Evolutionary conservation across 75 land plant species (phyloP).

Genomic region (Pinus taeda): DNA sequence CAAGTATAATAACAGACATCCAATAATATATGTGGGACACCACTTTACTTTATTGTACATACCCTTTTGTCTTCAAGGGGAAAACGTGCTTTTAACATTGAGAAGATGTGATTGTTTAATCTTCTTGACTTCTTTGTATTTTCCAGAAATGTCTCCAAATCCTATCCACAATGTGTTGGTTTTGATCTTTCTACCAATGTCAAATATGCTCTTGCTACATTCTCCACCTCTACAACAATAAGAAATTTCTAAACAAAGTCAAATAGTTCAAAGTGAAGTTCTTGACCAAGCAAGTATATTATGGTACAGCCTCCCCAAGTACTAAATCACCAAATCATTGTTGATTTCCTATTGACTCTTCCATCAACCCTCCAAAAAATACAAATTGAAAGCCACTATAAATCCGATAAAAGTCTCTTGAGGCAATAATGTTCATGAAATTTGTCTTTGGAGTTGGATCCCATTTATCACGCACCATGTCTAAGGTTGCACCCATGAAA

Average conservation of each 20-base stretch:
- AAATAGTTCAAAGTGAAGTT: too few species aligned
- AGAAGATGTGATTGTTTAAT: conserved; percentile 90
- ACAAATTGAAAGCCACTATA: conserved; percentile 97
- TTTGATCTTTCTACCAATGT: conserved; percentile 28
- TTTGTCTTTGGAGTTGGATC: conserved; percentile 88
- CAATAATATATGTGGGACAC: conserved; percentile 28
- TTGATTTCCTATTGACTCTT: too few species aligned
- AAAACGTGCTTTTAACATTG: conserved; percentile 83
- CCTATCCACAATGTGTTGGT: conserved; percentile 28
- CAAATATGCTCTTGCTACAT: conserved; percentile 20
- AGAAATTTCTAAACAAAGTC: too few species aligned
- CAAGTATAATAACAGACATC: too few species aligned
- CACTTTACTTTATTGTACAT: conserved; percentile 91
- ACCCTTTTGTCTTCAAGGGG: conserved; percentile 94
- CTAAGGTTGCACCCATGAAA: conserved; percentile 81
- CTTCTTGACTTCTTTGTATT: conserved; percentile 89
- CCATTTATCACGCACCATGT: conserved; percentile 76
- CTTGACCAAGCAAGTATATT: too few species aligned
- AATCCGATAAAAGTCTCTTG: conserved; percentile 95
- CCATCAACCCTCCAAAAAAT: background rate
- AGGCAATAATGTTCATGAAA: conserved; percentile 90
- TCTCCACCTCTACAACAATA: conserved; percentile 77
- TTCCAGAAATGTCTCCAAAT: conserved; percentile 67
- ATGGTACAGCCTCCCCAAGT: too few species aligned
- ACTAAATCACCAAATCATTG: too few species aligned